A percentile compares a stretch with the other conserved stretches of the same genome.
Conservation (phyloP, 2,329 filamentous ascomycete species). For the Arachnopeziza araneosa region DNA sequence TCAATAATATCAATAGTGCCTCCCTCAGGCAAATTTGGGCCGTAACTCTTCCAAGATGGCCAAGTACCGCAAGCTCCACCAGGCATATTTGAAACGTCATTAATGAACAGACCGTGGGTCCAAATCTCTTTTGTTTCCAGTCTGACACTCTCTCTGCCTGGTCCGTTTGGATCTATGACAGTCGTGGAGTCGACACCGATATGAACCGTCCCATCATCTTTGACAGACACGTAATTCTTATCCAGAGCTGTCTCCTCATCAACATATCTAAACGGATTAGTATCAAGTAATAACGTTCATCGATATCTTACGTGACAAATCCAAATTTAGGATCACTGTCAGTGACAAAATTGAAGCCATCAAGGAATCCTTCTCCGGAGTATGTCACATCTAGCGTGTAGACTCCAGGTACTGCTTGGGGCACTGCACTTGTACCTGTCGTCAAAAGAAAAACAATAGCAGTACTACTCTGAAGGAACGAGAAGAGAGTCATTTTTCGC, state of each 20-base stretch:
- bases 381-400: slow-evolving; percentile 13
- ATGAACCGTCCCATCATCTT: slow-evolving; percentile 46
- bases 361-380: slow-evolving; percentile 32
- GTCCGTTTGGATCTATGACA: slow-evolving; percentile 26
- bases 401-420: background rate
- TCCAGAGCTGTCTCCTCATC: slow-evolving; percentile 37
- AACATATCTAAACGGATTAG: background rate
- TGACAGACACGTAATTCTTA: background rate
- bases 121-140: slow-evolving; percentile 61
- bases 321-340: slow-evolving; percentile 56
- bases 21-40: slow-evolving; percentile 49
- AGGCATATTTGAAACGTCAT: slow-evolving; percentile 71
- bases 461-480: background rate
- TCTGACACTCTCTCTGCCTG: slow-evolving; percentile 58
- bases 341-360: slow-evolving; percentile 49
- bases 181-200: slow-evolving; percentile 63
- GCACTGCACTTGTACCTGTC: background rate
- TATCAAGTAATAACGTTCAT: background rate
- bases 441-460: background rate
- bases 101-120: slow-evolving; percentile 61
- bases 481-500: background rate
- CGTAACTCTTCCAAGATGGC: slow-evolving; percentile 39
- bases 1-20: slow-evolving; percentile 33
- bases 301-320: slow-evolving; percentile 53
- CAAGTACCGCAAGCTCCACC: slow-evolving; percentile 65